Evolutionary conservation across 2,329 filamentous ascomycete species (phyloP).

Genomic region (Venturia oleaginea): DNA sequence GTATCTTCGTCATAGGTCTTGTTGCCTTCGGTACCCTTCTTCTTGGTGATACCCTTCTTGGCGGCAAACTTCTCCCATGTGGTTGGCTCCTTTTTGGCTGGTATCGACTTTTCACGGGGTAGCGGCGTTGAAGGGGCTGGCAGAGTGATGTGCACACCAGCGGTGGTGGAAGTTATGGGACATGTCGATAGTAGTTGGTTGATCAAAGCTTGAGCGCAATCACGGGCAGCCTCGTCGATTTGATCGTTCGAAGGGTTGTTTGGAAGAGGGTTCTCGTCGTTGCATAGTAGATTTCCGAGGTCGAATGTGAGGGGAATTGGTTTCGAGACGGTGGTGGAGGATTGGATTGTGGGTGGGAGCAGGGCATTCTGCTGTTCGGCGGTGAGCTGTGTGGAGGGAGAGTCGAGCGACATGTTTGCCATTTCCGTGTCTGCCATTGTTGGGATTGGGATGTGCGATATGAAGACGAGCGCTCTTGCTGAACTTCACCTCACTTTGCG

Average conservation of each 20-base stretch:
- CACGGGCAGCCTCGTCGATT: slow-evolving; percentile 67
- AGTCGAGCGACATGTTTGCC: slow-evolving; percentile 11
- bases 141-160: slow-evolving; percentile 69
- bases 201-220: slow-evolving; percentile 83
- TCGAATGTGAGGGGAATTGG: slow-evolving; percentile 89
- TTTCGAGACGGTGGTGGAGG: slow-evolving; percentile 43
- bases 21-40: slow-evolving; percentile 66
- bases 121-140: slow-evolving; percentile 61
- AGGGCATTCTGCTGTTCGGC: background rate
- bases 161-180: slow-evolving; percentile 58
- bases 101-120: slow-evolving; percentile 87
- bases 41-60: slow-evolving; percentile 93
- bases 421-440: slow-evolving; percentile 11
- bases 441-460: background rate
- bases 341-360: background rate
- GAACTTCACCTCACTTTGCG: no score
- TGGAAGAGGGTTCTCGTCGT: slow-evolving; percentile 75
- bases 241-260: slow-evolving; percentile 52
- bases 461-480: background rate
- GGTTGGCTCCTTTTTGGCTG: slow-evolving; percentile 69
- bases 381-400: slow-evolving; percentile 4
- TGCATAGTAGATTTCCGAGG: slow-evolving; percentile 74
- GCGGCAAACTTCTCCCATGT: slow-evolving; percentile 95
- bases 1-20: slow-evolving; percentile 74
- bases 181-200: slow-evolving; percentile 91